A percentile compares a stretch with the other conserved stretches of the same genome.
Conservation (phyloP, 164 flowering plant genomes). For the Sextonia rubra region DNA sequence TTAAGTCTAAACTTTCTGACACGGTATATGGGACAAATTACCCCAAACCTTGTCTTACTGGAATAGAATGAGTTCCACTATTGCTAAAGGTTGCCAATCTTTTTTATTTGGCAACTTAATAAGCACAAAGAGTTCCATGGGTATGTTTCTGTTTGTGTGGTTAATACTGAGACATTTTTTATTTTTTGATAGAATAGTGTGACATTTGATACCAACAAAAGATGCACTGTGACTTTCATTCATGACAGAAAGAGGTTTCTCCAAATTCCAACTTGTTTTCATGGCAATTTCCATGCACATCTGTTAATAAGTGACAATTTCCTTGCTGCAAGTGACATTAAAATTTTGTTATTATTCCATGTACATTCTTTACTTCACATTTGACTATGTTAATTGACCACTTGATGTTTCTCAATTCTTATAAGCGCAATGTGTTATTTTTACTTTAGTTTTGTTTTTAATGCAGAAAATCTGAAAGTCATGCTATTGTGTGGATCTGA, state of each 20-base stretch:
- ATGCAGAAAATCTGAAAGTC: conserved; percentile 57
- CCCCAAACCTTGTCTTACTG: not conserved
- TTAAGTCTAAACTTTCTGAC: not conserved
- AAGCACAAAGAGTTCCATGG: not conserved
- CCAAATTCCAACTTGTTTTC: not conserved
- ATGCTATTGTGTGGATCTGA: conserved; percentile 97
- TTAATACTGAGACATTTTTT: not conserved
- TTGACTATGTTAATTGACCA: not conserved
- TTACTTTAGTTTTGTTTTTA: not conserved
- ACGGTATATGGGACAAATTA: not conserved
- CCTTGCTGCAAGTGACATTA: not conserved
- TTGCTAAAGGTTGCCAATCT: not conserved
- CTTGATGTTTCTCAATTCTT: not conserved
- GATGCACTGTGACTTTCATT: not conserved
- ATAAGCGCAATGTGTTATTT: not conserved
- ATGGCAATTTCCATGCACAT: not conserved
- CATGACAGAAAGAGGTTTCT: not conserved
- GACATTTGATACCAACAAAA: not conserved
- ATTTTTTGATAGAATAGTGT: too few species aligned
- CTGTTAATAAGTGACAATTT: not conserved
- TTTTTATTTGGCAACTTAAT: too few species aligned
- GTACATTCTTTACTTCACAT: not conserved
- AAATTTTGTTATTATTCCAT: not conserved
- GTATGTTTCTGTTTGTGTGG: not conserved
- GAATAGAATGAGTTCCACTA: not conserved